These are phyloP conservation scores for Pseudognaphalium luteoalbum DNA, from an alignment of 129 eudicot species.

Conservation along the genomic window DNA sequence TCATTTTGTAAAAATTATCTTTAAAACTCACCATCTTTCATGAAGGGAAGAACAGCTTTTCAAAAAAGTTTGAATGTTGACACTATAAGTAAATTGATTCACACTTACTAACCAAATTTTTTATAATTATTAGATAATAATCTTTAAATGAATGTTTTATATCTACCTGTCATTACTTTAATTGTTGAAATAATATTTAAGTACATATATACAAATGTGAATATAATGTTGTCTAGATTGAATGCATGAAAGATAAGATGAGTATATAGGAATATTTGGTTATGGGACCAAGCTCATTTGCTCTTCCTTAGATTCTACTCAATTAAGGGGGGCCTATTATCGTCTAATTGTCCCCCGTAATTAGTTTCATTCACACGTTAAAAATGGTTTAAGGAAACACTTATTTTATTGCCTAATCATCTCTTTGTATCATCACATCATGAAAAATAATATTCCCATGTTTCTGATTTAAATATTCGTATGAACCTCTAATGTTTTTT, in stretches of 20 bases:
- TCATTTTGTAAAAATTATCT: no score
- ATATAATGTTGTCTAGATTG: background rate
- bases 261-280: conserved; percentile 19
- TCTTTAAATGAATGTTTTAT: no score
- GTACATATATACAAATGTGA: background rate
- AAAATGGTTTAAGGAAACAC: background rate
- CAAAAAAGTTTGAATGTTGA: no score
- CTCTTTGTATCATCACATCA: background rate
- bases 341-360: conserved; percentile 16
- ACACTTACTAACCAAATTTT: no score
- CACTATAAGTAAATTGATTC: no score
- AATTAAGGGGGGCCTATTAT: conserved; percentile 33
- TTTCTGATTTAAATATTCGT: background rate
- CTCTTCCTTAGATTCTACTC: conserved; percentile 45
- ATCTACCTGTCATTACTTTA: no score
- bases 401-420: background rate
- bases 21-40: no score
- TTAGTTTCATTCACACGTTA: conserved; percentile 6
- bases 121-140: no score
- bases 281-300: conserved; percentile 15
- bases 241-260: background rate
- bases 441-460: background rate
- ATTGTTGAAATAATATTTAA: no score
- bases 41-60: no score
- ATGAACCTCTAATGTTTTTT: no score